Evolutionary conservation across 148 eudicot species (phyloP), one percentile per base, ranked within the genome.

Genomic region (Mesembryanthemum crystallinum): DNA sequence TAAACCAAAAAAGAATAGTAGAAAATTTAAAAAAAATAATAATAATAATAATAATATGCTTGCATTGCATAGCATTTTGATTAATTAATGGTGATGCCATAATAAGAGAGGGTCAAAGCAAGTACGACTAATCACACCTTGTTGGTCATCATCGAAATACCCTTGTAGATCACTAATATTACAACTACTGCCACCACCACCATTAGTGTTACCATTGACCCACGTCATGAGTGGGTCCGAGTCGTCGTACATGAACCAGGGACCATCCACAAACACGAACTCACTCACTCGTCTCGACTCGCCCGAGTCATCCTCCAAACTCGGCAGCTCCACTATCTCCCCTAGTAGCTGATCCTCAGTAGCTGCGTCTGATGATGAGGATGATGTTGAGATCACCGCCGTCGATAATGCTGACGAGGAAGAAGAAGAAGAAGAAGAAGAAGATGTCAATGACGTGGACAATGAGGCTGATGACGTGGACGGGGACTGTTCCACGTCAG

Each of bases 291-390:
- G 9, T 39, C 78, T 58, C 57, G 79, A 78, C 79, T 87, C 86
- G 55, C 81, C 69, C 76, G 81, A 85, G 51, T 75, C 79, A 42
- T 78, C 63, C 1, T 77, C 92, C 33, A 90, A 72, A 57, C 86
- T 85, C 61, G 95, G 95, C 11, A 88, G 42, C 85, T 88, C 83
- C 10, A 90, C 89, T 54, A 90, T 88, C 79, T 90, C 85, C 8
- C 86, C 83, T 6, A 80, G 67, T 27, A 88, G 64, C 60, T 84
- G 89, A 39, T 87, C 88, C 25, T 73, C 76, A 10, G 79, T 77
- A 3, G 6, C 71, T 29, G 18, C 43, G 25, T 29, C 39, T 6
- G 39, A 18, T 14, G 60, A 57, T 57, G 60, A 57, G 1, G 60
- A 57, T 57, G 47, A 35, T 78, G 64, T 23, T 24, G 49, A 69